phyloP scores from a whole-genome alignment of 345 rosid genomes.

The Salix dunnii region DNA sequence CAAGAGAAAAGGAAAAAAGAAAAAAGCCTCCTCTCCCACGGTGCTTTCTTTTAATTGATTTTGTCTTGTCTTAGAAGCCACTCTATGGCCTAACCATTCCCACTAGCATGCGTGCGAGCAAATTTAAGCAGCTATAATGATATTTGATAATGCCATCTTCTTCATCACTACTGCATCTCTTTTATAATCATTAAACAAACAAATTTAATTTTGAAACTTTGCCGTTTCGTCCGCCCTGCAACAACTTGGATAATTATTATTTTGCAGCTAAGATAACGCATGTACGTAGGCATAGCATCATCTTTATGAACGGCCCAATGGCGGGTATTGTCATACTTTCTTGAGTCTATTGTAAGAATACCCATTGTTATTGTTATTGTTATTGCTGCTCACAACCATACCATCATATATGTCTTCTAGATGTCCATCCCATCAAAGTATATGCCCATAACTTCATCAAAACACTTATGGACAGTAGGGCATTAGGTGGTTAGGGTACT shows the following conservation, averaged over 20 bases:
- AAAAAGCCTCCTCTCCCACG: neutral
- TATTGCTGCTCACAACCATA: neutral
- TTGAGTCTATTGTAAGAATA: neutral
- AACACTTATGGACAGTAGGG: neutral
- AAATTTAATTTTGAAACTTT: neutral
- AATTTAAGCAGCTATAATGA: neutral
- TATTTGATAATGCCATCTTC: neutral
- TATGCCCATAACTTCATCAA: neutral
- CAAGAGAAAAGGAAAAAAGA: neutral
- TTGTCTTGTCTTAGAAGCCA: constrained; percentile 33
- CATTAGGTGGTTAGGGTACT: neutral
- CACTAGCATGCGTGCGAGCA: constrained; percentile 8
- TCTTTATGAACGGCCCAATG: neutral
- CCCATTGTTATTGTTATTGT: neutral
- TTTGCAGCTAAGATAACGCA: neutral
- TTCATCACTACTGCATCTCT: neutral
- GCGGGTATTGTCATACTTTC: neutral
- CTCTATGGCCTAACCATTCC: constrained; percentile 16
- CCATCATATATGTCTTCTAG: neutral
- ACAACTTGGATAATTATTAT: constrained; percentile 1
- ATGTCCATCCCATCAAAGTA: neutral
- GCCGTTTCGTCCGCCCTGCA: constrained; percentile 15
- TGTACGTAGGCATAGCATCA: neutral
- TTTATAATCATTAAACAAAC: constrained; percentile 7
- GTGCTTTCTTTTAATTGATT: constrained; percentile 14